Evolutionary conservation across 768 basidiomycete species (phyloP).

Genomic region (Heimioporus sp.): DNA sequence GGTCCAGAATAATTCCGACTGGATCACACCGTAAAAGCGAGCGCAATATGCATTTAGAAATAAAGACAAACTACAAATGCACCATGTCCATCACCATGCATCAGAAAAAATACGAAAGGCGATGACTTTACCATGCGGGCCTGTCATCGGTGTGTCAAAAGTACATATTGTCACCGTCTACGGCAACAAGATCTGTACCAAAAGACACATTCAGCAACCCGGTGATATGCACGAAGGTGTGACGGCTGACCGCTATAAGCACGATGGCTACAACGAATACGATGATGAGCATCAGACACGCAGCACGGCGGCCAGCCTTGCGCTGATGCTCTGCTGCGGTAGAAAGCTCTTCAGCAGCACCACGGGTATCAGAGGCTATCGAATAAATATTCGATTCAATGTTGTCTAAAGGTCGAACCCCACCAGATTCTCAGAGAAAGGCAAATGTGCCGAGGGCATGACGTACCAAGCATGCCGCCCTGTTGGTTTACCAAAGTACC

Average conservation of each 20-base stretch:
- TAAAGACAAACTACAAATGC: slow-evolving; percentile 22
- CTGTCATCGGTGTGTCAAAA: neutral
- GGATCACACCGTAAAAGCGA: neutral
- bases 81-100: slow-evolving; percentile 14
- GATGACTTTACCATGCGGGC: slow-evolving; percentile 7
- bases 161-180: slow-evolving; percentile 6
- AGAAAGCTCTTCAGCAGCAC: slow-evolving; percentile 82
- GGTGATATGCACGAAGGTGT: neutral
- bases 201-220: neutral
- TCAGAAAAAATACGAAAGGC: neutral
- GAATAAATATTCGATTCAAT: slow-evolving; percentile 93
- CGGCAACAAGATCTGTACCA: slow-evolving; percentile 22
- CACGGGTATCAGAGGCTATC: slow-evolving; percentile 76
- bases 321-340: slow-evolving; percentile 93
- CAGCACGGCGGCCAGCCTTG: slow-evolving; percentile 86
- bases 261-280: slow-evolving; percentile 86
- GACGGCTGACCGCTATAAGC: slow-evolving; percentile 77
- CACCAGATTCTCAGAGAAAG: neutral
- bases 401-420: slow-evolving; percentile 59
- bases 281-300: slow-evolving; percentile 87
- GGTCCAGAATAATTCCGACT: neutral
- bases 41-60: slow-evolving; percentile 22
- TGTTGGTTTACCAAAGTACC: slow-evolving; percentile 95
- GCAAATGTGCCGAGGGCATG: slow-evolving; percentile 2
- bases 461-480: slow-evolving; percentile 88